Evolutionary conservation across 169 alveolate species (phyloP).

Genomic region (Amoebophrya sp.): DNA sequence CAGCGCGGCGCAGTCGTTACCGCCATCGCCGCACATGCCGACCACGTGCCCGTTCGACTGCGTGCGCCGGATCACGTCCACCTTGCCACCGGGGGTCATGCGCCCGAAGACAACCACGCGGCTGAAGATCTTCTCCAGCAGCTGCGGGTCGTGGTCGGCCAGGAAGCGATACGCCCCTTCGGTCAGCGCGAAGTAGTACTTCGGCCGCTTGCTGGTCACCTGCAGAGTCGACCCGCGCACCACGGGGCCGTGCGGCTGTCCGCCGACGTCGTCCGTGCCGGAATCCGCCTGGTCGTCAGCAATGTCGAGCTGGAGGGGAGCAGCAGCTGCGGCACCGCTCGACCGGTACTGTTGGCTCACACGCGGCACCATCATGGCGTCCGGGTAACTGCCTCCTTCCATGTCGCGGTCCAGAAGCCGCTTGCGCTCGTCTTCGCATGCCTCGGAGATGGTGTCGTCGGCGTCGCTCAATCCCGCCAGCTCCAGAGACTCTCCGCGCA

Average conservation of each 20-base stretch:
- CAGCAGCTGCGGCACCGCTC: too few species aligned
- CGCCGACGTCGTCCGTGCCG: not conserved
- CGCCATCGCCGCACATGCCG: conserved; percentile 84
- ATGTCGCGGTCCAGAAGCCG: not conserved
- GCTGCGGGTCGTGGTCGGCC: not conserved
- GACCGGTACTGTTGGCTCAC: not conserved
- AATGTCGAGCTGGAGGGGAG: too few species aligned
- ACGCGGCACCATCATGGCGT: not conserved
- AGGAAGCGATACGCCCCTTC: not conserved
- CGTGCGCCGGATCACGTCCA: not conserved
- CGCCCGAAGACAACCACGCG: not conserved
- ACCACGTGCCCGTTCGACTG: conserved; percentile 21
- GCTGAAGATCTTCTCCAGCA: not conserved
- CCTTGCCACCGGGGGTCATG: conserved; percentile 10
- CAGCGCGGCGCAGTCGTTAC: conserved; percentile 73
- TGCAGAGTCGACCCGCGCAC: not conserved
- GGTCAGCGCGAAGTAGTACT: conserved; percentile 3
- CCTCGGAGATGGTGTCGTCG: not conserved
- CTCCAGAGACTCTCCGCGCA: too few species aligned
- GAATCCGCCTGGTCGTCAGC: not conserved
- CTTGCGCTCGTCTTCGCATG: not conserved
- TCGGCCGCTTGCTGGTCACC: not conserved
- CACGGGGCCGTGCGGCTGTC: not conserved
- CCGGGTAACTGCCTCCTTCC: not conserved
- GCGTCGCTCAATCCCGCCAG: not conserved